Evolutionary conservation across 2,329 filamentous ascomycete genomes (phyloP), one percentile per base, ranked within the genome.

Genomic region (Mollisia scopiformis): DNA sequence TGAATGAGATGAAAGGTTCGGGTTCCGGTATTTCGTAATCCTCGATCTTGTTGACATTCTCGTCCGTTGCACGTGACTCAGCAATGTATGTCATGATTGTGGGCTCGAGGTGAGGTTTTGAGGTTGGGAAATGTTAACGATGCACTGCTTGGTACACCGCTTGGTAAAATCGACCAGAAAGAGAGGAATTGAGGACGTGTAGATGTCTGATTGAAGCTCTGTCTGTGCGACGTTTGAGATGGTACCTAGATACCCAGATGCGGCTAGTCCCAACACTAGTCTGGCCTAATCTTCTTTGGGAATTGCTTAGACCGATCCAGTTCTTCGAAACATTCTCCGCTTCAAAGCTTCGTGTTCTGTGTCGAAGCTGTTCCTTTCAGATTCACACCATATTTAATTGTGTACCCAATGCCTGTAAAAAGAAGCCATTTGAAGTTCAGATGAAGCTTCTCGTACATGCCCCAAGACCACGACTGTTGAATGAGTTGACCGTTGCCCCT

Each of bases 1-100:
- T 61, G 56, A 69, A 69, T 2, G 69, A 68, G 35, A 66, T 63
- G 53, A 66, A 68, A 0, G 68, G 68, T 39, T 70, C 68, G 3
- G 68, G 64, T 30, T 66, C 64, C 31, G 67, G 67, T 28, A 69
- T 67, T 11, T 27, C 43, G 14, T 47, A 47, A 23, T 47, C 43
- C 21, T 47, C 43, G 6, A 47, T 47, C 43, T 27, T 25, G 21
- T 47, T 47, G 43, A 13, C 23, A 21, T 47, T 28, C 23, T 3
- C 7, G 43, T 47, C 43, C 3, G 21, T 27, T 28, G 25, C 43
- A 27, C 43, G 43, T 47, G 43, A 25, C 16, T 11, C 10, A 4
- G 43, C 11, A 6, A 27, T 11, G 23, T 47, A 21, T 47, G 21
- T 23, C 43, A 47, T 47, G 43, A 28, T 27, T 14, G 21, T 11